phyloP scores from a whole-genome alignment of 306 rosid genomes.

The Dryas octopetala region DNA sequence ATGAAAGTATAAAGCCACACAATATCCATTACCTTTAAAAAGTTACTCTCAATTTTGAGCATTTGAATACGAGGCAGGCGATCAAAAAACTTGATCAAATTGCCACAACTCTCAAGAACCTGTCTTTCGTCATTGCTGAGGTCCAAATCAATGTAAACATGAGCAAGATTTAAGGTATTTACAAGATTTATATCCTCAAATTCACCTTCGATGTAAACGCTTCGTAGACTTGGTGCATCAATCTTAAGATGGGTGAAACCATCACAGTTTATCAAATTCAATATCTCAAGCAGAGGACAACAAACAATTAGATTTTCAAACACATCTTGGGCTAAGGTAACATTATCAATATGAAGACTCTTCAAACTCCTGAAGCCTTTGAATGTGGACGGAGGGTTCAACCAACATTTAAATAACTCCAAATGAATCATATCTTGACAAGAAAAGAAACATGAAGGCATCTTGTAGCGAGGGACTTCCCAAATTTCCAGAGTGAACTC shows the following conservation, averaged over 20 bases:
- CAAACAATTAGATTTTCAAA: constrained; percentile 40
- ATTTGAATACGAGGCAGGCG: constrained; percentile 41
- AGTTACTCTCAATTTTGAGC: constrained; percentile 49
- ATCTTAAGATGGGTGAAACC: constrained; percentile 45
- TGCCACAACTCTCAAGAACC: constrained; percentile 33
- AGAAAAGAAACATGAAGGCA: constrained; percentile 45
- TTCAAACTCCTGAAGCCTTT: constrained; percentile 50
- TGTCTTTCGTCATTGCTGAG: constrained; percentile 26
- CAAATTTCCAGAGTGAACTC: constrained; percentile 55
- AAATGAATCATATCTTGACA: constrained; percentile 49
- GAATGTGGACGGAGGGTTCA: constrained; percentile 50
- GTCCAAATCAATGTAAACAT: constrained; percentile 43
- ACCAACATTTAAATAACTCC: constrained; percentile 51
- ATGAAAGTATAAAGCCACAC: not conserved
- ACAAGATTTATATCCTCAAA: constrained; percentile 44
- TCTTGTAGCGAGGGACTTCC: constrained; percentile 50
- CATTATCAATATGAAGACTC: constrained; percentile 52
- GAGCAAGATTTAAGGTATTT: constrained; percentile 42
- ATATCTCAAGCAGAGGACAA: constrained; percentile 48
- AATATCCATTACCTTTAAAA: constrained; percentile 43
- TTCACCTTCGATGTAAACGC: constrained; percentile 45
- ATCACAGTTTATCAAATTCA: constrained; percentile 47
- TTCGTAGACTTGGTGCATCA: constrained; percentile 45
- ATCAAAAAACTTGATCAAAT: constrained; percentile 44
- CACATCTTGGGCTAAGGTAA: constrained; percentile 46